phyloP scores from a whole-genome alignment of 257 asterid genomes.

The Ophiorrhiza pumila region DNA sequence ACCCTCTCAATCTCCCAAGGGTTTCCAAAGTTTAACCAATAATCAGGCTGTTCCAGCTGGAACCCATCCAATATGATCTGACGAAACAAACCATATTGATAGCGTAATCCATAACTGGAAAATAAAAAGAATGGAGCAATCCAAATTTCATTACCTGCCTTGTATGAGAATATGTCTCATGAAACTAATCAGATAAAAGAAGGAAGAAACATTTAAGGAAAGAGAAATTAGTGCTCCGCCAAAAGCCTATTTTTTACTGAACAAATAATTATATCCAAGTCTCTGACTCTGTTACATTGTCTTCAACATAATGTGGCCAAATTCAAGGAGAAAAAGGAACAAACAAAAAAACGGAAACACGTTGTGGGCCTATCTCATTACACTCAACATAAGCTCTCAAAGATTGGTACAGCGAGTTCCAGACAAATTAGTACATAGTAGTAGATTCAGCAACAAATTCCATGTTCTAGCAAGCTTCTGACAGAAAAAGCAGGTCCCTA shows the following conservation, averaged over 20 bases:
- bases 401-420: not conserved
- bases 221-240: not conserved
- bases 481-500: slow-evolving; percentile 2
- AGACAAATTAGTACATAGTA: not conserved
- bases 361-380: not conserved
- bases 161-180: slow-evolving; percentile 1
- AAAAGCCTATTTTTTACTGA: not conserved
- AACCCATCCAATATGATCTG: slow-evolving; percentile 49
- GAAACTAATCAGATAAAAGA: not conserved
- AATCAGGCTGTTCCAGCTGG: slow-evolving; percentile 55
- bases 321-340: not conserved
- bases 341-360: too few relatives aligned
- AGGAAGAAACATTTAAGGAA: not conserved
- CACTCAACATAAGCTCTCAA: not conserved
- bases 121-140: slow-evolving; percentile 13
- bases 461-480: not conserved
- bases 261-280: not conserved
- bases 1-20: slow-evolving; percentile 62
- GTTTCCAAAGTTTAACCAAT: slow-evolving; percentile 53
- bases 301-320: not conserved
- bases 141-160: slow-evolving; percentile 10
- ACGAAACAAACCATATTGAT: slow-evolving; percentile 53
- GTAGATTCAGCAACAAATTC: not conserved
- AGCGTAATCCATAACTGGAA: slow-evolving; percentile 51
- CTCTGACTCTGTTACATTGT: not conserved